Evolutionary conservation across 495 filamentous ascomycete species (phyloP), one percentile per base, ranked within the genome.

Genomic region (Podospora anserina): DNA sequence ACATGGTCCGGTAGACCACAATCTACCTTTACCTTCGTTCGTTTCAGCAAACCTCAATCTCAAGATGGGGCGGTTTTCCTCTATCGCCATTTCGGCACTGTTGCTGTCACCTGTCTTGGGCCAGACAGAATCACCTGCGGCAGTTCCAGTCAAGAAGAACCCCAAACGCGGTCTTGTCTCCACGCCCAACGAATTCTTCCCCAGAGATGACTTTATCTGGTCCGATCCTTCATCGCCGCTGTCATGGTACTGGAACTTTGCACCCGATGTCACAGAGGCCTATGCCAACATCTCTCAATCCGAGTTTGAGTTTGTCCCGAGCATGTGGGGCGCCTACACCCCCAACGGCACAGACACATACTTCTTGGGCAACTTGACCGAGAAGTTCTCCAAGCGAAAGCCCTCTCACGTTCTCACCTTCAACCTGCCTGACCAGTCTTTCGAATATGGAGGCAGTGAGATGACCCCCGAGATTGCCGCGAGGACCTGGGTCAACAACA

Each of bases 161-260:
- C 32, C 71, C 5, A 91, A 90, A 75, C 88, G 88, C 67, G 88
- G 89, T 16, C 86, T 91, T 65, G 79, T 85, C 69, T 86, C 87
- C 72, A 77, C 88, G 61, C 76, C 83, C 49, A 78, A 71, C 13
- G 44, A 70, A 0, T 66, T 78, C 7, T 75, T 82, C 68, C 80
- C 82, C 23, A 44, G 66, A 4, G 88, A 90, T 72, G 84, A 88
- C 75, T 64, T 76, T 0, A 78, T 84, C 56, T 89, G 86, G 85
- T 73, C 78, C 55, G 66, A 72, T 3, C 53, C 74, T 4, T 68
- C 62, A 26, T 65, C 61, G 80, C 79, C 44, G 82, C 84, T 68
- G 69, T 91, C 85, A 7, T 91, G 89, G 89, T 91, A 91, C 78
- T 89, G 90, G 82, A 90, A 89, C 80, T 91, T 90, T 78, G 69